Evolutionary conservation across 139 green algal species (phyloP), one percentile per base, ranked within the genome.

Genomic region (Chlorella ohadii): DNA sequence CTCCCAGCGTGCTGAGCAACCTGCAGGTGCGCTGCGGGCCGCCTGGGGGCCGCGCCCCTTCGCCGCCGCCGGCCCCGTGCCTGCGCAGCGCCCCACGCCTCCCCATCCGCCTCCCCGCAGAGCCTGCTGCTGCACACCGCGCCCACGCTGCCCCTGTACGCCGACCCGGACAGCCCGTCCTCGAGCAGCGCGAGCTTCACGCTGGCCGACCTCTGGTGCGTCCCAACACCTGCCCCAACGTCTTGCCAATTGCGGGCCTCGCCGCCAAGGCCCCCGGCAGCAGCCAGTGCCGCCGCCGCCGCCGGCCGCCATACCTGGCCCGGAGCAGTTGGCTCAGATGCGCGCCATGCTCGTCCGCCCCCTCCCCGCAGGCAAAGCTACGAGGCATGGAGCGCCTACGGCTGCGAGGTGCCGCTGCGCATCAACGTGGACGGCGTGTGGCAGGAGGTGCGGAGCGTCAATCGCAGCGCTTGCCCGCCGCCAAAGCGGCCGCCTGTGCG

Each of bases 341-440:
- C 44, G 11, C 51, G 15, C 15, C 51, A 59, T 59, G 11, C 22
- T 13, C 51, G 51, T 22, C 51, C 12, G 12, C 51, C 11, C 22
- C 51, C 51, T 59, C 51, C 33, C 27, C 68, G 80, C 82, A 88
- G 86, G 86, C 39, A 66, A 68, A 71, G 66, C 20, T 90, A 84
- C 65, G 86, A 90, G 68, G 82, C 61, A n/a, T 88, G 82, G 86
- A 90, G 86, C 51, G 76, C 76, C 17, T 88, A 90, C 65, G 86
- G 86, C 23, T 81, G 76, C 34, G 86, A 88, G 34, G 78, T 90
- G 34, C 86, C 86, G 7, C 28, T 90, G 68, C 68, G 70, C 28
- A 55, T 86, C 28, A 63, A 75, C 7, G 38, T 81, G 34, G 41
- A 71, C 38, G 82, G 82, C n/a, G 59, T 44, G 6, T 75, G 57